Base-by-base conservation (phyloP, 23 red algal species). In the Agarophyton chilense region DNA sequence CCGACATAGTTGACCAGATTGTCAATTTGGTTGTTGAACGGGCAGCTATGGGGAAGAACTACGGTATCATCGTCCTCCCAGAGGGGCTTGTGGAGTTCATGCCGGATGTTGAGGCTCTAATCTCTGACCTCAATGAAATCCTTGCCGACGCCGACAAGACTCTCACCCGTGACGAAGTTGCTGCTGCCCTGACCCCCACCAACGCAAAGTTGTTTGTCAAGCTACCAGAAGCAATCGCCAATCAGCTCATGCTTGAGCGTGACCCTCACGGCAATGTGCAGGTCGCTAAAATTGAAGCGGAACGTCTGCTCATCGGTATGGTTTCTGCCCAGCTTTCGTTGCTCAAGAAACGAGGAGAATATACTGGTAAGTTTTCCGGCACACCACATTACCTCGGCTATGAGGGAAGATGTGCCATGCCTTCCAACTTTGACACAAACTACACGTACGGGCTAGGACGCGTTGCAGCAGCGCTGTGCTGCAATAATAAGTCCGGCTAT, bases 71-170 rank as follows among this genome's bases (percentile, higher is more conserved):
- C 45, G 91, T 98, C n/a, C 72, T 98, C 82, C 96, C 96, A 25
- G 96, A 98, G 56, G 96, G 96, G 4, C 42, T 98, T 36, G 92
- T 98, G 10, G 96, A 98, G 87, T 98, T 98, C 50, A 98, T 98
- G 96, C 96, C 96, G 12, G 96, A 98, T 42, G 90, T 98, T 25
- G 77, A 90, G 62, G 83, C 78, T 65, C 91, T 98, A 16, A 95
- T 98, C 31, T 31, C 57, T 25, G 82, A 95, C 19, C 74, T 98
- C 18, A 98, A 98, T 64, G 96, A 98, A 75, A 83, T 95, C 60
- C 58, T 98, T 19, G 92, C 96, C 0, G 53, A 75, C 36, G 42
- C 57, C 17, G 84, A 78, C 2, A 32, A 39, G 18, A 11, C 52
- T 29, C 64, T 75, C 41, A 76, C 83, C 10, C 55, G 47, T 18